These are phyloP conservation scores for Ceratocystis variospora DNA, from an alignment of 2,329 filamentous ascomycete species.

Conservation along the genomic window DNA sequence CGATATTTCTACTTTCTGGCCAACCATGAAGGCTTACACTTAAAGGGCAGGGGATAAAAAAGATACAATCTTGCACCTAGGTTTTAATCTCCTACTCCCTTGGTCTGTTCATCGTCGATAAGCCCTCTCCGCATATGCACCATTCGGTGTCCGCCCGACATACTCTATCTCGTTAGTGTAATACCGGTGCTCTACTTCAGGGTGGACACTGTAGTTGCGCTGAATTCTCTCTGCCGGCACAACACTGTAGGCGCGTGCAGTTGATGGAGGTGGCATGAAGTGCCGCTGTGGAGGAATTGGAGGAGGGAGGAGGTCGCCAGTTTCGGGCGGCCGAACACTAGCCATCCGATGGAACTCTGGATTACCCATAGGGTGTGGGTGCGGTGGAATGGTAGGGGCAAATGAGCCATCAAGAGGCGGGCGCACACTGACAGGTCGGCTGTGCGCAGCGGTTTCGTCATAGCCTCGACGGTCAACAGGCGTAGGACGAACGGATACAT, in stretches of 20 bases:
- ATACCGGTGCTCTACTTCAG: constrained; percentile 29
- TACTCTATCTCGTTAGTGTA: constrained; percentile 28
- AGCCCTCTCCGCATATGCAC: constrained; percentile 20
- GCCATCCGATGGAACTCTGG: constrained; percentile 33
- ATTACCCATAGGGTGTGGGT: constrained; percentile 29
- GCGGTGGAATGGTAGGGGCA: constrained; percentile 34
- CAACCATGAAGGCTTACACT: too few species aligned
- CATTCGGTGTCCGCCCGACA: not conserved
- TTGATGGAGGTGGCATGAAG: constrained; percentile 24
- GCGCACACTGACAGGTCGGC: constrained; percentile 21
- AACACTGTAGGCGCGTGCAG: constrained; percentile 26
- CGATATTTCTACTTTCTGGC: too few species aligned
- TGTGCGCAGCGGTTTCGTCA: constrained; percentile 39
- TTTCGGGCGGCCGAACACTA: constrained; percentile 30
- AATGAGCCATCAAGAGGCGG: not conserved
- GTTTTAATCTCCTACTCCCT: not conserved
- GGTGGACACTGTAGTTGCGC: constrained; percentile 31
- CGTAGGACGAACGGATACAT: constrained; percentile 34
- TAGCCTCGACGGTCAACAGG: constrained; percentile 32
- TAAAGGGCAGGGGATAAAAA: too few species aligned
- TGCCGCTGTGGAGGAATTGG: constrained; percentile 19
- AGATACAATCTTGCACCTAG: not conserved
- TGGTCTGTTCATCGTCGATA: constrained; percentile 7
- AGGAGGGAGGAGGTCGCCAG: constrained; percentile 7
- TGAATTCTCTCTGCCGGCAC: constrained; percentile 25